Conservation (phyloP, 2,329 filamentous ascomycete species). For the Aureobasidium sp. region DNA sequence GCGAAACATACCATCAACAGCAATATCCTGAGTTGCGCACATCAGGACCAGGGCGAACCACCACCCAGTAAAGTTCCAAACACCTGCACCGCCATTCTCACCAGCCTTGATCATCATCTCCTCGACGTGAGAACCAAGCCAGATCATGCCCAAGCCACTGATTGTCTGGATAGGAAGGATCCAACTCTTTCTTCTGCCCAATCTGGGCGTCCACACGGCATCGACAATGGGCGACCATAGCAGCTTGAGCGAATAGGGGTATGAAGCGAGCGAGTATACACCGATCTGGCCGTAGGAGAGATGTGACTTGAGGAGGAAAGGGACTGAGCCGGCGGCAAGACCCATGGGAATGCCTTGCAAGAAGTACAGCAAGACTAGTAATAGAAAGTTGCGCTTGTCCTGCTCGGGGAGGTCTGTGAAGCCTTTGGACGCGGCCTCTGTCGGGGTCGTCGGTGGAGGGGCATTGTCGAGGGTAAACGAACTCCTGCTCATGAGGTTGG, state of each 20-base stretch:
- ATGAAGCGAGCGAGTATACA: conserved; percentile 93
- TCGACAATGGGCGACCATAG: conserved; percentile 99
- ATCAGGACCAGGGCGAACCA: conserved; percentile 99
- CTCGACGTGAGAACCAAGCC: conserved; percentile 76
- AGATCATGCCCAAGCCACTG: conserved; percentile 95
- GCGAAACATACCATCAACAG: conserved; percentile 77
- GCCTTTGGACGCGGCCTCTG: conserved; percentile 53
- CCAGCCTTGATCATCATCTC: conserved; percentile 53
- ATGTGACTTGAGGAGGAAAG: conserved; percentile 93
- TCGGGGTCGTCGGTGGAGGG: conserved; percentile 42
- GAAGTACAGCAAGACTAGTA: conserved; percentile 94
- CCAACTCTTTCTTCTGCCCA: conserved; percentile 97
- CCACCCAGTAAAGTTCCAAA: conserved; percentile 96
- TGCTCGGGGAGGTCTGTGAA: conserved; percentile 87
- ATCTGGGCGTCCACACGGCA: conserved; percentile 87
- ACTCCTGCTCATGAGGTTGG: conserved; percentile 74
- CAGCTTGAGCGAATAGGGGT: conserved; percentile 96
- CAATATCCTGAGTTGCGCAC: conserved; percentile 99
- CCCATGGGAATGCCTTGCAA: conserved; percentile 98
- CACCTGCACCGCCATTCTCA: conserved; percentile 77
- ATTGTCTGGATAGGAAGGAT: conserved; percentile 96
- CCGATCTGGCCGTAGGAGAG: conserved; percentile 97
- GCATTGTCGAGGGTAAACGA: conserved; percentile 76
- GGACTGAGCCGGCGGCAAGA: conserved; percentile 92
- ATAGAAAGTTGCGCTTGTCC: conserved; percentile 89